Evolutionary conservation across 176 grass and related monocot genomes (phyloP).

Genomic region (Aegilops bicornis): DNA sequence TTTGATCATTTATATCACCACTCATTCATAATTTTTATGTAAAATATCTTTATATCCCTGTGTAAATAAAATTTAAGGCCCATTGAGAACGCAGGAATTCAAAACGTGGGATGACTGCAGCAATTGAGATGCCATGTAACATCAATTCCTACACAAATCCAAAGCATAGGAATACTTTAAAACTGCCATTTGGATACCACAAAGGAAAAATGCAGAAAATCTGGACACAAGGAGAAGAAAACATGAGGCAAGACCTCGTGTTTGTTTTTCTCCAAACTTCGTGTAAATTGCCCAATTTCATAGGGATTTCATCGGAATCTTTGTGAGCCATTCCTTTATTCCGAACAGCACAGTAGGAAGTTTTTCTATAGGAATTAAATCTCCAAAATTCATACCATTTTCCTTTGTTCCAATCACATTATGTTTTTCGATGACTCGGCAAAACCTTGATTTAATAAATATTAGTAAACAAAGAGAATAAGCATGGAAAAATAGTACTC

Average conservation of each 20-base stretch:
- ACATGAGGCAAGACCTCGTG: neutral
- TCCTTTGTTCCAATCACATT: constrained; percentile 8
- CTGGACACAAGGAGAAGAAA: neutral
- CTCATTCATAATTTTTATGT: neutral
- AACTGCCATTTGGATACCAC: neutral
- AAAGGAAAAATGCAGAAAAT: neutral
- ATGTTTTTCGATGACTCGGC: neutral
- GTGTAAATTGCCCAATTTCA: neutral
- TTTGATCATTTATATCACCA: neutral
- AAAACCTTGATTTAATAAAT: constrained; percentile 20
- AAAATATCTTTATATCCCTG: neutral
- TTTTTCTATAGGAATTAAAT: neutral
- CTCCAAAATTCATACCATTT: neutral
- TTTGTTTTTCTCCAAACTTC: neutral
- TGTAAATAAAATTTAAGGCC: neutral
- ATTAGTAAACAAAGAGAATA: constrained; percentile 16
- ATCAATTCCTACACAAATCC: neutral
- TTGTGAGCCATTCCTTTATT: neutral
- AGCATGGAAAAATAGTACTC: constrained; percentile 2
- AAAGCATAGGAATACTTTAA: neutral
- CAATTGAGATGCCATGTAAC: neutral
- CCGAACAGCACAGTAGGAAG: neutral
- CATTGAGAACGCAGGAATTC: neutral
- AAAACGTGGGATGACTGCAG: neutral
- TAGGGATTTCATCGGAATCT: neutral